Base-by-base conservation (phyloP, 225 moss, liverwort and hornwort genomes). In the Bryum argenteum region DNA sequence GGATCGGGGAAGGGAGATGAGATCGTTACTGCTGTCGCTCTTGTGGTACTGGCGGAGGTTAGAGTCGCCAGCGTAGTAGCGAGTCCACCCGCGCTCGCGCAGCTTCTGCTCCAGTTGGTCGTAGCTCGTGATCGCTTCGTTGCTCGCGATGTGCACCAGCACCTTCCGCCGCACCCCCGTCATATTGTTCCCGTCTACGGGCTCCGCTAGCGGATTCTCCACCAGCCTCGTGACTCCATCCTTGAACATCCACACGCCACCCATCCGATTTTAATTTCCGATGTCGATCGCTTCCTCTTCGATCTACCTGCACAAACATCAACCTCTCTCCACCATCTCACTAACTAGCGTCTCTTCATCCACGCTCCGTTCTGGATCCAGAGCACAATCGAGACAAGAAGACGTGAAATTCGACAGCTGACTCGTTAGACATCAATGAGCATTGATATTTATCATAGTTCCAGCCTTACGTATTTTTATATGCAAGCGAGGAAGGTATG, bases 181-280 rank as follows among this genome's bases (percentile, higher is more conserved):
- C 84, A 80, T 64, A 72, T 70, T 81, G 0, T 26, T 59, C 2
- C 26, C 53, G 38, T 84, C 86, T 9, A 71, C 12, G 4, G 84
- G 81, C 58, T 89, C 89, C 10, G 70, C 73, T 22, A 81, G 24
- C 6, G 86, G 89, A 10, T 89, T 86, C 69, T 79, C 74, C 3
- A 89, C 86, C 20, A 87, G 75, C 55, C 72, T 53, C 6, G 86
- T 81, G 24, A 84, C 77, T 20, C 89, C 86, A 77, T 89, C 83
- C 77, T 82, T 82, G 78, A 89, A 86, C 77, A 88, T 76, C 88
- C 85, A 88, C 53, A 84, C 88, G 53, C 85, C 80, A 8, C 79
- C 82, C 88, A 88, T 33, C 6, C 21, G 54, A 54, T 53, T 21
- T 44, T 8, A 56, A 8, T 22, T 24, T 2, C 11, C 67, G 33